Conservation (phyloP, 2,329 filamentous ascomycete genomes). For the Ascochyta fabae region DNA sequence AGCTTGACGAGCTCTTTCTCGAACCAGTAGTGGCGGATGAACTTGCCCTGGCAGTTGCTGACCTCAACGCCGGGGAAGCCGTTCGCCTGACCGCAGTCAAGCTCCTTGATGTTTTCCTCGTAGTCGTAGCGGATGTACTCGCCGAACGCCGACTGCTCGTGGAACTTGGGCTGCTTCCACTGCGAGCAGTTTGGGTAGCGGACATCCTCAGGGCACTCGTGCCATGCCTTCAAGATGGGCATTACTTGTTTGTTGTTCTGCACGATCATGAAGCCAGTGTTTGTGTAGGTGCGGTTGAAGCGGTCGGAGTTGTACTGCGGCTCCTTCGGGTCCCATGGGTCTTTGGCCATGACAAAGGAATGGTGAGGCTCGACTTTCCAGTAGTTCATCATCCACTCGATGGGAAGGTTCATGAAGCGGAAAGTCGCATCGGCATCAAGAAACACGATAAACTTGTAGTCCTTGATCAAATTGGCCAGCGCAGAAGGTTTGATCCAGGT, state of each 20-base stretch:
- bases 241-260: slow-evolving; percentile 59
- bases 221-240: slow-evolving; percentile 59
- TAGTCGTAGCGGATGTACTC: slow-evolving; percentile 51
- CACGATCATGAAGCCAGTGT: slow-evolving; percentile 62
- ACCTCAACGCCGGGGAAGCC: slow-evolving; percentile 46
- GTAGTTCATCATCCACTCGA: slow-evolving; percentile 60
- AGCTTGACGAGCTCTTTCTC: slow-evolving; percentile 43
- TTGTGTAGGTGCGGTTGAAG: slow-evolving; percentile 53
- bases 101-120: slow-evolving; percentile 46
- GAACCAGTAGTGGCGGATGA: slow-evolving; percentile 50
- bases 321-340: slow-evolving; percentile 48
- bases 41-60: slow-evolving; percentile 46
- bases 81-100: slow-evolving; percentile 49
- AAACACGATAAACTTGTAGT: slow-evolving; percentile 56
- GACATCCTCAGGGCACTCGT: slow-evolving; percentile 47
- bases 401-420: slow-evolving; percentile 54
- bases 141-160: slow-evolving; percentile 50
- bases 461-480: slow-evolving; percentile 45
- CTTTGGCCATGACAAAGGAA: slow-evolving; percentile 55
- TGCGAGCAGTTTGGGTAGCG: slow-evolving; percentile 47
- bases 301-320: slow-evolving; percentile 51
- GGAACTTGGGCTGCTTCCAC: slow-evolving; percentile 48
- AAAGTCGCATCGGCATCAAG: slow-evolving; percentile 58
- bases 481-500: slow-evolving; percentile 58
- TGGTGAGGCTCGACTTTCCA: slow-evolving; percentile 55